Percentiles rank a stretch among this genome's conserved stretches.
These are phyloP conservation scores for Apiotrichum brassicae DNA, from an alignment of 1,284 basidiomycete species.

Conservation along the genomic window DNA sequence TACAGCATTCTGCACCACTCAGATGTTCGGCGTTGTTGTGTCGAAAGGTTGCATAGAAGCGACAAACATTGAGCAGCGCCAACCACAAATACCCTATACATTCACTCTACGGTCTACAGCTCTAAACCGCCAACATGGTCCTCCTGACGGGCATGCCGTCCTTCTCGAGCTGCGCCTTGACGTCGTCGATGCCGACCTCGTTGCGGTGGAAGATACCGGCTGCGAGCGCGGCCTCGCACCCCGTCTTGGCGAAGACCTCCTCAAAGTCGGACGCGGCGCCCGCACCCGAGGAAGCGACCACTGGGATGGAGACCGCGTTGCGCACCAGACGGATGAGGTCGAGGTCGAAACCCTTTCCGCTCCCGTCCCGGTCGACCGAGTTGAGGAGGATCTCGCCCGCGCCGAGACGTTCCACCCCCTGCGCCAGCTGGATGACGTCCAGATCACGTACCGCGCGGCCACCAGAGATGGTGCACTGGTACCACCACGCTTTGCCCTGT, in stretches of 20 bases:
- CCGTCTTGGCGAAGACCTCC: conserved; percentile 71
- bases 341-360: conserved; percentile 85
- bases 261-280: conserved; percentile 76
- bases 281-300: conserved; percentile 91
- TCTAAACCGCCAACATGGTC: conserved; percentile 13
- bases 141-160: conserved; percentile 50
- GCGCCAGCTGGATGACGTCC: conserved; percentile 87
- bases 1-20: no score
- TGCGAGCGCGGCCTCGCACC: conserved; percentile 86
- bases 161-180: conserved; percentile 57
- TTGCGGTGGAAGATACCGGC: conserved; percentile 96
- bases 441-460: conserved; percentile 80
- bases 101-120: no score
- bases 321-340: conserved; percentile 75
- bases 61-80: no score
- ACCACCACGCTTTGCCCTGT: conserved; percentile 88
- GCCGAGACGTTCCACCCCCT: conserved; percentile 80
- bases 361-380: conserved; percentile 94
- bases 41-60: no score
- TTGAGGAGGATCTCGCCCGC: conserved; percentile 95
- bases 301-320: conserved; percentile 73
- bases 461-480: conserved; percentile 93
- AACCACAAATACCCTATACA: background rate
- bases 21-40: no score
- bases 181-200: conserved; percentile 64